A percentile compares a stretch with the other conserved stretches of the same genome.
phyloP scores from a whole-genome alignment of 768 basidiomycete genomes.

The Chiua virens region DNA sequence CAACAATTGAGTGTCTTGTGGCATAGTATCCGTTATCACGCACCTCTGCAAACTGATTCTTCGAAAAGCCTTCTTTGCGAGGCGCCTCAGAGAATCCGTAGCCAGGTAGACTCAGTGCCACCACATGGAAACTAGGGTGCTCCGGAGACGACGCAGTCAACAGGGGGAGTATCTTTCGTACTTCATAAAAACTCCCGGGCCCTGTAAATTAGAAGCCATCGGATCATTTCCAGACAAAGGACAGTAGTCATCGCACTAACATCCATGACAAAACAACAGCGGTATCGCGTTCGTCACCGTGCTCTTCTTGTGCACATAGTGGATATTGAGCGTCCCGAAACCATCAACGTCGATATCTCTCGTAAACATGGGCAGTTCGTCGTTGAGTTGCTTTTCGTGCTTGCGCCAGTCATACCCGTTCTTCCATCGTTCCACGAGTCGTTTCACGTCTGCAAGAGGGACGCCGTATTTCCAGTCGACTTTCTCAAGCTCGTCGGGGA shows the following conservation, averaged over 20 bases:
- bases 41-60: slow-evolving; percentile 57
- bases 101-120: slow-evolving; percentile 57
- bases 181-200: slow-evolving; percentile 63
- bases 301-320: slow-evolving; percentile 60
- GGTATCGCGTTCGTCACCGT: slow-evolving; percentile 46
- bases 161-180: slow-evolving; percentile 54
- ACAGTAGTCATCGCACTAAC: slow-evolving; percentile 28
- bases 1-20: background rate
- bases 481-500: slow-evolving; percentile 59
- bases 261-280: slow-evolving; percentile 62
- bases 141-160: slow-evolving; percentile 40
- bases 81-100: slow-evolving; percentile 63
- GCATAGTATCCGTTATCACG: background rate
- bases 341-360: slow-evolving; percentile 48
- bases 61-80: slow-evolving; percentile 49
- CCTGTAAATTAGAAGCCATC: slow-evolving; percentile 33
- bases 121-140: slow-evolving; percentile 62
- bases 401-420: slow-evolving; percentile 56
- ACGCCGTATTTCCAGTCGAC: slow-evolving; percentile 52
- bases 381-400: slow-evolving; percentile 51
- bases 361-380: slow-evolving; percentile 54
- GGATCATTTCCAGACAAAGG: background rate
- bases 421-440: slow-evolving; percentile 51
- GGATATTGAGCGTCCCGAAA: slow-evolving; percentile 50
- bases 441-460: slow-evolving; percentile 48